Percentiles rank a stretch among this genome's conserved stretches.
These are phyloP conservation scores for Fusarium domesticum DNA, from an alignment of 2,329 filamentous ascomycete species.

Conservation along the genomic window DNA sequence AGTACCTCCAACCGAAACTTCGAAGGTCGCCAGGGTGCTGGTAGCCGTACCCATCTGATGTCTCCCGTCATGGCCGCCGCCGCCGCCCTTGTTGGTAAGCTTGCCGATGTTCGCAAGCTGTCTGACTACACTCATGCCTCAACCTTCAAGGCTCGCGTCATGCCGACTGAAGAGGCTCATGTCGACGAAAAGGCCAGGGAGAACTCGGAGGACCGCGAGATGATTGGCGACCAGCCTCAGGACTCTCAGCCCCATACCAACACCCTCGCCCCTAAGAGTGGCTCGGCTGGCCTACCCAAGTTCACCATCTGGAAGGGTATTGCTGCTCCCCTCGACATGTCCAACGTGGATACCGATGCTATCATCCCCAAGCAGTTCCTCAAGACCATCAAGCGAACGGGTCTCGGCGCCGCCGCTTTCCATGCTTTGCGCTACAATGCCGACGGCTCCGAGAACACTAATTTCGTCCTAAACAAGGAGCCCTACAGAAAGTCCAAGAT, in stretches of 20 bases:
- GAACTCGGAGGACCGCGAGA: constrained; percentile 52
- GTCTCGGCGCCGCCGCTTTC: constrained; percentile 85
- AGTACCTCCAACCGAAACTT: constrained; percentile 97
- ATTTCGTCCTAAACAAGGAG: constrained; percentile 87
- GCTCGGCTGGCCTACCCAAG: constrained; percentile 68
- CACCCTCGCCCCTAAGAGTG: constrained; percentile 44
- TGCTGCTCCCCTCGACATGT: constrained; percentile 79
- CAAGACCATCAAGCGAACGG: constrained; percentile 98
- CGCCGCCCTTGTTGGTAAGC: constrained; percentile 82
- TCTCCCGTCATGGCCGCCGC: constrained; percentile 96
- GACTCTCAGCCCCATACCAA: constrained; percentile 66
- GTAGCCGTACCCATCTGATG: constrained; percentile 90
- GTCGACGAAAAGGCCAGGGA: constrained; percentile 52
- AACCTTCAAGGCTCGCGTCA: constrained; percentile 56
- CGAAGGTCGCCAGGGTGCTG: constrained; percentile 90
- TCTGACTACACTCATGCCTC: constrained; percentile 57
- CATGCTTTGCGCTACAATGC: constrained; percentile 75
- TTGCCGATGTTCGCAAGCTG: constrained; percentile 85
- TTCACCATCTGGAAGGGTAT: constrained; percentile 83
- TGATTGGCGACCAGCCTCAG: constrained; percentile 56
- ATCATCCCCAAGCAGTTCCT: constrained; percentile 99
- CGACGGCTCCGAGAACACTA: constrained; percentile 70
- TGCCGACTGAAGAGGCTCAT: constrained; percentile 43
- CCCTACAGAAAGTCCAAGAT: constrained; percentile 84
- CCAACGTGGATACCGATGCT: constrained; percentile 97